These are phyloP conservation scores for Aristolochia fimbriata DNA, from an alignment of 164 flowering plant genomes.

Conservation along the genomic window DNA sequence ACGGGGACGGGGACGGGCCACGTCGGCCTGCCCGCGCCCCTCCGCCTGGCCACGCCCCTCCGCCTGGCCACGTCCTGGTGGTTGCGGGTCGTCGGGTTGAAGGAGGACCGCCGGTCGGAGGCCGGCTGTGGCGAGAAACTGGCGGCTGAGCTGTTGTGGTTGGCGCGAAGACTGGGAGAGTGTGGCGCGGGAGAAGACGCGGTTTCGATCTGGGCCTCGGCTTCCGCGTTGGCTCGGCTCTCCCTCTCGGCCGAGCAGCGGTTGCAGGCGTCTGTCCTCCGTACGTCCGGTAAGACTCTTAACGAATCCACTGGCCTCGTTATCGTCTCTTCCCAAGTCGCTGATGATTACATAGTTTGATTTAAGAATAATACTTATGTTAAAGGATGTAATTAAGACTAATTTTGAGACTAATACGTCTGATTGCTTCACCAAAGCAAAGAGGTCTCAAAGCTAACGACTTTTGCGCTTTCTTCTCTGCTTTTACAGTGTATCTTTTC, in stretches of 20 bases:
- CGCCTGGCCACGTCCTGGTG: background rate
- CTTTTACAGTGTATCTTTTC: conserved; percentile 46
- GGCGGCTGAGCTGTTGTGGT: conserved; percentile 81
- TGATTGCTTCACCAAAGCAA: too few species aligned
- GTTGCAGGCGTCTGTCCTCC: conserved; percentile 49
- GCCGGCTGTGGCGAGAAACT: conserved; percentile 50
- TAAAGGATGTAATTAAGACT: too few species aligned
- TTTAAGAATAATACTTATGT: too few species aligned
- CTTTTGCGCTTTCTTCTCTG: background rate
- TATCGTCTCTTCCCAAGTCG: too few species aligned
- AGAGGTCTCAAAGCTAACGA: background rate
- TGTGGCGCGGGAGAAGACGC: conserved; percentile 58
- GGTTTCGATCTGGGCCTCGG: conserved; percentile 53
- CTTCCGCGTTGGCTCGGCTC: conserved; percentile 49
- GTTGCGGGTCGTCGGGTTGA: conserved; percentile 7
- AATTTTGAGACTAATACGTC: too few species aligned
- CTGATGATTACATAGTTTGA: too few species aligned
- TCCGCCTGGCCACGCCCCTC: background rate
- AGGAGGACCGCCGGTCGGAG: background rate
- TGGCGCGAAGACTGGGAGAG: conserved; percentile 50
- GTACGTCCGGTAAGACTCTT: conserved; percentile 43
- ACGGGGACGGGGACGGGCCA: too few species aligned
- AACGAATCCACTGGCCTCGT: too few species aligned
- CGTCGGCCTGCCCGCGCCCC: too few species aligned
- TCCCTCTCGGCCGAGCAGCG: conserved; percentile 56